phyloP scores from a whole-genome alignment of 2,329 filamentous ascomycete species.

The Penicillium italicum region DNA sequence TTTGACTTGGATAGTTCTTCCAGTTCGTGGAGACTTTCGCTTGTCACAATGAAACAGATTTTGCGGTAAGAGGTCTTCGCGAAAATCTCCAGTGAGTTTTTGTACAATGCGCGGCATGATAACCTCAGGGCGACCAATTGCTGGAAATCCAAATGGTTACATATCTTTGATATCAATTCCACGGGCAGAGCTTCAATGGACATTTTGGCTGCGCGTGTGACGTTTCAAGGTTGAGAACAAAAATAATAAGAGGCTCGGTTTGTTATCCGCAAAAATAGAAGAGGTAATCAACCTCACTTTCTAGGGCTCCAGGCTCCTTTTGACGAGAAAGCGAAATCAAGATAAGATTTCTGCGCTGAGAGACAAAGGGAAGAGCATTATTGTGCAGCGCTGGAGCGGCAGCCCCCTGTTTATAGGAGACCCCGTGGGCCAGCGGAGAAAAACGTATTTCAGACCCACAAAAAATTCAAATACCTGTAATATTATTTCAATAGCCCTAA shows the following conservation, averaged over 20 bases:
- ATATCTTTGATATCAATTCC: slow-evolving; percentile 11
- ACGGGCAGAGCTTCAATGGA: slow-evolving; percentile 5
- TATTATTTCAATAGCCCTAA: no score
- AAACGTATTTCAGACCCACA: no score
- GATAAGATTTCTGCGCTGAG: no score
- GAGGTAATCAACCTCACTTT: no score
- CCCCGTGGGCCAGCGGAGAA: no score
- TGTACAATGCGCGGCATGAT: slow-evolving; percentile 14
- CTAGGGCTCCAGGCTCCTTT: no score
- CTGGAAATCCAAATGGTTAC: slow-evolving; percentile 6
- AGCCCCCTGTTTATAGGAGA: no score
- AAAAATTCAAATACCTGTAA: no score
- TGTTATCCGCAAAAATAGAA: neutral
- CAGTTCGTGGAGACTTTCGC: slow-evolving; percentile 12
- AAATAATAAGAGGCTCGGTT: neutral
- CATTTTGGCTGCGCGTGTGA: slow-evolving; percentile 1
- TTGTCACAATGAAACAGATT: slow-evolving; percentile 15
- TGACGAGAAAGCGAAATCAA: no score
- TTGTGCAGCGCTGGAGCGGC: no score
- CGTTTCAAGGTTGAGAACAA: slow-evolving; percentile 3
- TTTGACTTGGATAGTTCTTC: slow-evolving; percentile 10
- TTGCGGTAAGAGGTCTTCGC: slow-evolving; percentile 7
- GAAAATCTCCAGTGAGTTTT: slow-evolving; percentile 9
- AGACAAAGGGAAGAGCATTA: no score
- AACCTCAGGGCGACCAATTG: slow-evolving; percentile 11